Evolutionary conservation across 163 green algal genomes (phyloP), one percentile per base, ranked within the genome.

Genomic region (Scenedesmus sp.): DNA sequence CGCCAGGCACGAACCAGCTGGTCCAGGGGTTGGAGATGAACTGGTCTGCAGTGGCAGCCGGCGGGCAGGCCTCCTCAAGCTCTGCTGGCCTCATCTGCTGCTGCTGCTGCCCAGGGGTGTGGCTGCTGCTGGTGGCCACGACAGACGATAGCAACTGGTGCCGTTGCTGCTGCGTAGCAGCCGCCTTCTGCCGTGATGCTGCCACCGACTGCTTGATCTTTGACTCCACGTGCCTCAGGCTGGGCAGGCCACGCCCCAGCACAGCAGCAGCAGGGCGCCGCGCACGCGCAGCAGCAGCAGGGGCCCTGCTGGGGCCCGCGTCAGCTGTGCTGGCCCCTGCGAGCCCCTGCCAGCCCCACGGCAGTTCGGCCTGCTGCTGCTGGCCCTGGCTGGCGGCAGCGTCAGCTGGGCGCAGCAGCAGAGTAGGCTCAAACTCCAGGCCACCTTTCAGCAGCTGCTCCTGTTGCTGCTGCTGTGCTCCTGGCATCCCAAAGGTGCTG

Each of bases 1-100:
- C 73, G 66, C 0, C 77, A 34, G 56, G 67, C 57, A 94, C 54
- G 64, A 94, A 94, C 92, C 93, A 95, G 62, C 88, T 79, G 13
- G 91, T 94, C 92, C 92, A 96, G 0, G 92, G 93, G 87, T 95
- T 96, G 66, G 92, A 86, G 1, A 91, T 56, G 67, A 96, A 89
- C 77, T 90, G 91, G n/a, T 96, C 92, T 76, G 89, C 94, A 15
- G 95, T 91, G 12, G 90, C 79, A 62, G 93, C 89, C 5, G 92
- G 88, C 8, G 91, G 73, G 15, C 77, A 79, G 9, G 55, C 34
- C 12, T 60, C 57, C 15, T 23, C 88, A 34, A 7, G 9, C 2
- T 16, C 13, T 34, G 66, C 66, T 34, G 16, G 16, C 16, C 77
- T 10, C 3, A 2, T 12, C 77, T 55, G 74, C 74, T 84, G 77